phyloP scores from a whole-genome alignment of 257 asterid species.

The Nicotiana noctiflora region DNA sequence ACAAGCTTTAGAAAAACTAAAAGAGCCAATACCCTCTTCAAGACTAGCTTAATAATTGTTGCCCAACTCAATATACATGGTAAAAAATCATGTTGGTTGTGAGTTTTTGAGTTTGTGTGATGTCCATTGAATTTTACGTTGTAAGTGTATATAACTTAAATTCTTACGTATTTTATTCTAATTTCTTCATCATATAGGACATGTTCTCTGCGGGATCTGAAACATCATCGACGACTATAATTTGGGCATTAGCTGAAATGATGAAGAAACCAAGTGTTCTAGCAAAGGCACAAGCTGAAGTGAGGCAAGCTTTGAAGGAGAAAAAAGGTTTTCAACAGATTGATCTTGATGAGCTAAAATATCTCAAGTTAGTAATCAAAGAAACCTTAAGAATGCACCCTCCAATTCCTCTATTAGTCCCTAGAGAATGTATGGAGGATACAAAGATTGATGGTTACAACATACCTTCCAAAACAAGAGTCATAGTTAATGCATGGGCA shows the following conservation, averaged over 20 bases:
- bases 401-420: conserved; percentile 11
- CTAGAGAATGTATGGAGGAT: conserved; percentile 17
- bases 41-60: too few relatives aligned
- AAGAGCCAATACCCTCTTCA: too few relatives aligned
- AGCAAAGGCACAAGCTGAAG: conserved; percentile 18
- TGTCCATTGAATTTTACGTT: too few relatives aligned
- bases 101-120: too few relatives aligned
- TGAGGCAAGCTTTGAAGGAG: not conserved
- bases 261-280: conserved; percentile 18
- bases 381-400: conserved; percentile 27
- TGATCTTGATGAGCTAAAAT: conserved; percentile 9
- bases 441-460: conserved; percentile 10
- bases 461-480: conserved; percentile 12
- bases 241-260: conserved; percentile 21
- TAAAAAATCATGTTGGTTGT: too few relatives aligned
- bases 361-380: conserved; percentile 16
- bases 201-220: conserved; percentile 12
- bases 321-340: conserved; percentile 3
- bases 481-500: conserved; percentile 21
- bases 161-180: not conserved
- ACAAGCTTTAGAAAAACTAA: too few relatives aligned
- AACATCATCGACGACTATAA: conserved; percentile 9
- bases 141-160: not conserved
- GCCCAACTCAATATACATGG: too few relatives aligned
- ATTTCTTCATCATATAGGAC: conserved; percentile 1